Evolutionary conservation across 805 yeast genomes (phyloP), one percentile per base, ranked within the genome.

Genomic region (Wickerhamiella hasegawae): DNA sequence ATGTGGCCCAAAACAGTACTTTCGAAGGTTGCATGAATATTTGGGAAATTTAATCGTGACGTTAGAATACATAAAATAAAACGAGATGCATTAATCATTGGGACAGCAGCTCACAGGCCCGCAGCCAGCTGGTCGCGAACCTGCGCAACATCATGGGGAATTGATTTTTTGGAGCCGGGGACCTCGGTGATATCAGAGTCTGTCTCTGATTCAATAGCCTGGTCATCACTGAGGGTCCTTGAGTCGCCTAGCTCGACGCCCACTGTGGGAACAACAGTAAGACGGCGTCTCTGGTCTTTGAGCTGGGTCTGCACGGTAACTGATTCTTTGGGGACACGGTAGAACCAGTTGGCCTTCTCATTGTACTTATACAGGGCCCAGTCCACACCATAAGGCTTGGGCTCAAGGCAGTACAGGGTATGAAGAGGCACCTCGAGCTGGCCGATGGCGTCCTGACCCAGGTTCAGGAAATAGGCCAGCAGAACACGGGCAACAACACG

Each of bases 331-430:
- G 55, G 50, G 12, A 83, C 76, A 47, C 78, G 71, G 36, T 61
- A 68, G 58, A 87, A 87, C 76, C 82, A 73, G 52, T 84, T 85
- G 28, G 66, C 57, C 2, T 57, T 58, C 45, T 85, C 95, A 47
- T 81, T 78, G 58, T 76, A 87, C 53, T 84, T 94, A 57, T 76
- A 87, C 53, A 85, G 63, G 11, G 78, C 69, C 83, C 94, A 87
- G 41, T 83, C 92, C 2, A 92, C 93, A 2, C 97, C 97, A 55
- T 83, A 87, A 0, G 97, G 96, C 54, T 81, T 82, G 33, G 87
- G 84, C 51, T 87, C 96, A 41, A 87, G 66, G 39, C 87, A 71
- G 53, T 85, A 87, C 8, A 87, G 73, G 6, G 94, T 80, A 51
- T 87, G 96, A 37, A 87, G 61, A 4, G 97, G 97, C 4, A 87